Base-by-base conservation (phyloP, 2,329 filamentous ascomycete species). In the Hypoxylon sp. region DNA sequence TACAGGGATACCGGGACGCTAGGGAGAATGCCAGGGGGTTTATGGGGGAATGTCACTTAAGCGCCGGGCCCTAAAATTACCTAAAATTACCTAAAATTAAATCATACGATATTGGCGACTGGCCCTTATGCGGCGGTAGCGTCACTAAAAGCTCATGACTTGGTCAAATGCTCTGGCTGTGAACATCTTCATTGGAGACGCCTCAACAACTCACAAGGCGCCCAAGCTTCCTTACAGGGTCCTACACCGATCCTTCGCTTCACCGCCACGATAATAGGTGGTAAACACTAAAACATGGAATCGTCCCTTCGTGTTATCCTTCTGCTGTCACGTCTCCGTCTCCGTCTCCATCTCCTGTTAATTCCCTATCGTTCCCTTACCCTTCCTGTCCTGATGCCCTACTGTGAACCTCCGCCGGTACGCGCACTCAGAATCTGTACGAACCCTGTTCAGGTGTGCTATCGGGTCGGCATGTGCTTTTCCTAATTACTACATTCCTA, bases 131-230 rank as follows among this genome's bases (percentile, higher is more conserved):
- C 64, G 39, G 52, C 56, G 44, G 37, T 56, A 55, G 56, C 64
- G 56, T 64, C 59, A 66, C 56, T 56, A 10, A 48, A 50, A 6
- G 26, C 54, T 64, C 56, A 65, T 65, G 59, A 63, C 56, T 63
- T 63, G 58, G 37, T 49, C 55, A 59, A 62, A 20, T 47, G 59
- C 62, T 58, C 46, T 41, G 37, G 17, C 10, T 41, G 17, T 41
- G n/a, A 20, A 41, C 37, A 52, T 26, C 39, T 41, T 58, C 37
- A 62, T 64, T 59, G 43, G 52, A 28, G 11, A 13, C 17, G 4
- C 32, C 34, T 37, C 19, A 54, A 44, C 32, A 49, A 24, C 32
- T 37, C 50, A 32, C n/a, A 17, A n/a, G n/a, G n/a, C n/a, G n/a
- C n/a, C n/a, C n/a, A n/a, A 17, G 37, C 37, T 17, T 39, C n/a